Base-by-base conservation (phyloP, 1,284 basidiomycete genomes). In the Polyporus tsugae region DNA sequence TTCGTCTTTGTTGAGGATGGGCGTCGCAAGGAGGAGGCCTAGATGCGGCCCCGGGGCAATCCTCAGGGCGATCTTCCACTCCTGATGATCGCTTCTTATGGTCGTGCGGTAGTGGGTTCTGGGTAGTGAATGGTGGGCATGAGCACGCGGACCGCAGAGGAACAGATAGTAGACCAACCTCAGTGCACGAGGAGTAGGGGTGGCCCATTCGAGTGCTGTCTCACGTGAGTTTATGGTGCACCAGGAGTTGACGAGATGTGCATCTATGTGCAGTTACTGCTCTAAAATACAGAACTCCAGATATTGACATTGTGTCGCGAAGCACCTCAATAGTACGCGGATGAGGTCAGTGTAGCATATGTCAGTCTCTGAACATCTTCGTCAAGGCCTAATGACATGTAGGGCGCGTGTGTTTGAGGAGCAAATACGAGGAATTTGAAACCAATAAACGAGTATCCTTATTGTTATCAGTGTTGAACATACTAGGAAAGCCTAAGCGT, bases 1-100 rank as follows among this genome's bases (percentile, higher is more conserved):
- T 84, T 84, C 71, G 73, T 82, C 13, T 72, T 82, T 35, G 74
- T 84, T 25, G 82, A 84, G 75, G 71, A 72, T 60, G 64, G 29
- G 5, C 59, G 66, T 17, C 62, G 61, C n/a, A 62, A 36, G 17
- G 36, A 62, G n/a, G 42, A 49, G 17, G 22, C 36, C 22, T 11
- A 22, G 39, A 15, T 39, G 15, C n/a, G 49, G 22, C n/a, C 49
- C 49, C 36, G 19, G n/a, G 6, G 38, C 36, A 42, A 22, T 29
- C 22, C 19, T 19, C 10, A 39, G 11, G 22, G 36, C 6, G 39
- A 38, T 10, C n/a, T 60, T 11, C 4, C 22, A 13, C 5, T 15
- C 4, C 7, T 55, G 1, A 15, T 29, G 17, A 29, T 55, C 29
- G 29, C 52, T 17, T 55, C 52, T 9, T 55, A 55, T 55, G 52